phyloP scores from a whole-genome alignment of 2,329 filamentous ascomycete genomes.

The Curvularia lunata region DNA sequence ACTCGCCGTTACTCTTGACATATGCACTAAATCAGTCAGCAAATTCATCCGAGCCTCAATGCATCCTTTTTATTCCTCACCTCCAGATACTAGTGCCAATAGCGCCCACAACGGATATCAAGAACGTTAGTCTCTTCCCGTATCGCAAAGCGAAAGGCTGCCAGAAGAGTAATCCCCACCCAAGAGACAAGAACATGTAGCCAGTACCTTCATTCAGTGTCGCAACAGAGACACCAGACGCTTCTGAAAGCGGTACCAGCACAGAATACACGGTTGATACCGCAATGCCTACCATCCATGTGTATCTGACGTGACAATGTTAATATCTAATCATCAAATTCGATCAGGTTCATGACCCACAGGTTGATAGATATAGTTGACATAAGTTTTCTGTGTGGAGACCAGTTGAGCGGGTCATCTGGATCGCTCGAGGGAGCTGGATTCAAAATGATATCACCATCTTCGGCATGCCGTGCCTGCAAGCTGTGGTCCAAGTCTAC shows the following conservation, averaged over 20 bases:
- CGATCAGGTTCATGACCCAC: constrained; percentile 9
- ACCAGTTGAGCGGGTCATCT: constrained; percentile 48
- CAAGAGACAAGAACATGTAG: constrained; percentile 60
- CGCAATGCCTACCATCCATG: constrained; percentile 58
- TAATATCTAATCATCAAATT: background rate
- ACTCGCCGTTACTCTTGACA: constrained; percentile 54
- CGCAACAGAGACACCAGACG: constrained; percentile 55
- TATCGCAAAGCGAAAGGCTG: constrained; percentile 61
- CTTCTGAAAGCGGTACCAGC: constrained; percentile 55
- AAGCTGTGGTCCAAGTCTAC: constrained; percentile 51
- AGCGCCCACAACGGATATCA: constrained; percentile 52
- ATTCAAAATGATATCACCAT: constrained; percentile 52
- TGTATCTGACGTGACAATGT: constrained; percentile 56
- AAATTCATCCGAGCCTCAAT: background rate
- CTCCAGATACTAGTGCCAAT: constrained; percentile 53
- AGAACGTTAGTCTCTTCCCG: constrained; percentile 58
- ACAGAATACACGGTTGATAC: constrained; percentile 59
- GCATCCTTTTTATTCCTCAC: constrained; percentile 18
- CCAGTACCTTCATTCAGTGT: constrained; percentile 59
- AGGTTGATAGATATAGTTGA: constrained; percentile 34
- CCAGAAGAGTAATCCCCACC: constrained; percentile 60
- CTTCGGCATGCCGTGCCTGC: constrained; percentile 45
- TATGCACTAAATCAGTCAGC: constrained; percentile 50
- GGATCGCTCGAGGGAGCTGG: constrained; percentile 46
- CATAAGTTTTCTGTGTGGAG: constrained; percentile 34